Conservation (phyloP, 441 rosid species). For the Mallotus repandus region DNA sequence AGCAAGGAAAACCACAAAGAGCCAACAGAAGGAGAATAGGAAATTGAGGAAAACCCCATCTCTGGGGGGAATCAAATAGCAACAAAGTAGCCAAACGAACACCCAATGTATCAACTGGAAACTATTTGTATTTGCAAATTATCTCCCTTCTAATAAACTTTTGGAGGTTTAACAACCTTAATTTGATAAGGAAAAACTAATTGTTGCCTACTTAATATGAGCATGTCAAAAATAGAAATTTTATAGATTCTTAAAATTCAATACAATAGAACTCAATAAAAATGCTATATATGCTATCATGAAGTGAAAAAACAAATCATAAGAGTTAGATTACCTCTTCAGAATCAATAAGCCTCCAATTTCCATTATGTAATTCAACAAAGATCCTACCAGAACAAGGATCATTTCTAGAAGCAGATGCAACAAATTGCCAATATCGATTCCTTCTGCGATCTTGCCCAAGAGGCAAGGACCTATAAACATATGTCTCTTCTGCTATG, state of each 20-base stretch:
- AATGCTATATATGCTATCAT: not conserved
- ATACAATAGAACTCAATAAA: not conserved
- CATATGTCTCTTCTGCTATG: constrained; percentile 90
- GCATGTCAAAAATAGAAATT: not conserved
- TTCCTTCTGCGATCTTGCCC: constrained; percentile 98
- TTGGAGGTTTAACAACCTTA: not conserved
- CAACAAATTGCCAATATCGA: constrained; percentile 96
- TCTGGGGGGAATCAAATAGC: not conserved
- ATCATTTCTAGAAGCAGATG: constrained; percentile 85
- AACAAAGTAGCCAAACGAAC: not conserved
- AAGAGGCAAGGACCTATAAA: constrained; percentile 94
- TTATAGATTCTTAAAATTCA: not conserved
- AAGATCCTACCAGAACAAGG: constrained; percentile 90
- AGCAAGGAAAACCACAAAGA: not conserved
- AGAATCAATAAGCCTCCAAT: constrained; percentile 88
- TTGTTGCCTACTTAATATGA: not conserved
- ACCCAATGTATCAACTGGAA: not conserved
- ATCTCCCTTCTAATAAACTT: not conserved
- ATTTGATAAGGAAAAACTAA: not conserved
- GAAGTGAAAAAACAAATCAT: not conserved
- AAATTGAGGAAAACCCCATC: not conserved
- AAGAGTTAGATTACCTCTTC: constrained; percentile 61
- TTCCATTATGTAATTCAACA: constrained; percentile 77
- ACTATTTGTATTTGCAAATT: not conserved
- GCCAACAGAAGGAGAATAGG: not conserved